These are phyloP conservation scores for Urostyla sp. DNA, from an alignment of 73 alveolate genomes.

Conservation along the genomic window DNA sequence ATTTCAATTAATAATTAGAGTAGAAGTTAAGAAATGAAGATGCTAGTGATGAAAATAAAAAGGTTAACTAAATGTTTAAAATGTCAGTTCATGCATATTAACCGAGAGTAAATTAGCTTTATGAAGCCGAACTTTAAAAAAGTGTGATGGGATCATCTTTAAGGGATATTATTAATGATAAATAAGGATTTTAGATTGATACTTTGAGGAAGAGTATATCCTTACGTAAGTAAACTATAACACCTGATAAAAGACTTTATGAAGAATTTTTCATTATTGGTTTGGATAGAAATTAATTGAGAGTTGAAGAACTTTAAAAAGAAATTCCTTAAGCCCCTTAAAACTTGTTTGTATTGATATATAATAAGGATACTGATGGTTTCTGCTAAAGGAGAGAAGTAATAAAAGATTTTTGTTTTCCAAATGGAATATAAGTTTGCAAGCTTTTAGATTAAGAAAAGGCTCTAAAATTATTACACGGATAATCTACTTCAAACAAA, in stretches of 20 bases:
- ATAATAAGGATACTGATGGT: constrained; percentile 9
- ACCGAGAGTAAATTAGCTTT: background rate
- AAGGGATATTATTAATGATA: background rate
- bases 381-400: constrained; percentile 44
- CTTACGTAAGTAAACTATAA: background rate
- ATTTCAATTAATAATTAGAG: no score
- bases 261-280: constrained; percentile 52
- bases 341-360: constrained; percentile 37
- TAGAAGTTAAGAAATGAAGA: no score
- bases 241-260: constrained; percentile 9
- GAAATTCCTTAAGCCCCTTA: constrained; percentile 46
- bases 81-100: constrained; percentile 19
- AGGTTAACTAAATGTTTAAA: background rate
- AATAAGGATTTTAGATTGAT: no score
- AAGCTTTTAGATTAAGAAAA: background rate
- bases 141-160: constrained; percentile 8
- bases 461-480: constrained; percentile 15
- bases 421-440: constrained; percentile 31
- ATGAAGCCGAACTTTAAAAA: constrained; percentile 11
- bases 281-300: background rate
- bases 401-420: constrained; percentile 50
- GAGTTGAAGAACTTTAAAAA: background rate
- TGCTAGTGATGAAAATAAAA: no score
- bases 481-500: background rate
- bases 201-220: constrained; percentile 25